Base-by-base conservation (phyloP, 352 stramenopile species). In the Thalassiosira mediterranea region DNA sequence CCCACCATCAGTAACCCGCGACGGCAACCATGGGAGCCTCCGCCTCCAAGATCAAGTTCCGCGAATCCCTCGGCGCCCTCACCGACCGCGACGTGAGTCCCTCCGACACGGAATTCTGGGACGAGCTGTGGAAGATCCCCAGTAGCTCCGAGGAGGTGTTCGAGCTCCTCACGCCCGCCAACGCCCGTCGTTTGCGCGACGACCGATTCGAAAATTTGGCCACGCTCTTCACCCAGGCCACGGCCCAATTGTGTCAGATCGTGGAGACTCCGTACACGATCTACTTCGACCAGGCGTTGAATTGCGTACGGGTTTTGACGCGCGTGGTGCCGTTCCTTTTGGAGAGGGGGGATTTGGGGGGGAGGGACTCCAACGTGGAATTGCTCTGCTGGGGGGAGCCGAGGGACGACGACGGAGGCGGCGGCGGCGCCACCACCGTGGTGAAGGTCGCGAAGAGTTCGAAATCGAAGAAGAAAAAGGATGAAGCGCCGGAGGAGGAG, bases 241-340 rank as follows among this genome's bases (percentile, higher is more conserved):
- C 89, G 2, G 90, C 90, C 8, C 90, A 95, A 67, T 52, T 95
- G 1, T 95, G 88, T 84, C 89, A 94, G 72, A 92, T 94, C 68
- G 88, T 95, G 3, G 88, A 95, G 66, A 95, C 90, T 44, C 90
- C 90, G 4, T 93, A 94, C 59, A 92, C 84, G 47, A 94, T 95
- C 65, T 95, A 95, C 64, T 94, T 94, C 72, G 88, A 93, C 76
- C 88, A 95, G 77, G 90, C 90, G 10, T 70, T 94, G 42, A 95
- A 95, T 77, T 95, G 90, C 69, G 86, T 94, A 21, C 52, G 88
- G 37, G 84, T 95, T 10, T 83, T 95, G 61, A 93, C 90, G 13
- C 72, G 88, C 51, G 77, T 95, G 63, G 52, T 94, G 26, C 90
- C 88, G 29, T 94, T 95, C 76, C 65, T 95, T 11, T 54, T 94